These are phyloP conservation scores for Penicillium sp. DNA, from an alignment of 2,329 filamentous ascomycete genomes.

Conservation along the genomic window DNA sequence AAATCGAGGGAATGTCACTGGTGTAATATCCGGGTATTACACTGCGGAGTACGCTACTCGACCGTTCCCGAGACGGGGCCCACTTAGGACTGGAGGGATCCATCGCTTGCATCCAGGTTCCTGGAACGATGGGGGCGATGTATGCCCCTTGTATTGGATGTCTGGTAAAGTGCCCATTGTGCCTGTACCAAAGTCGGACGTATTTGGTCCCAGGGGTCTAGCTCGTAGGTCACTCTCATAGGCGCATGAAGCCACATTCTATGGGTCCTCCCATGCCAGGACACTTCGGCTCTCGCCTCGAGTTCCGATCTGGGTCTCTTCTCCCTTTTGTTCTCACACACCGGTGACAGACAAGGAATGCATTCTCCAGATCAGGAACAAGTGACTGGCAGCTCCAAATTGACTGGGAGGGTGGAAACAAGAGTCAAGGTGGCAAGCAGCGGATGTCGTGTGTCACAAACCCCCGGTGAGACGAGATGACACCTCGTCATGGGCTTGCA, in stretches of 20 bases:
- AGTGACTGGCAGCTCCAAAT: not conserved
- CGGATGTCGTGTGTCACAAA: not conserved
- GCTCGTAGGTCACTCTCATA: not conserved
- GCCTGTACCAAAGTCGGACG: not conserved
- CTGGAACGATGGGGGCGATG: slow-evolving; percentile 13
- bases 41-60: slow-evolving; percentile 15
- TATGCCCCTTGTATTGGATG: slow-evolving; percentile 1
- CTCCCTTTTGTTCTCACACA: not conserved
- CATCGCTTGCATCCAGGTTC: slow-evolving; percentile 16
- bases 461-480: not conserved
- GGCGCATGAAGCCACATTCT: not conserved
- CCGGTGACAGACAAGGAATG: not conserved
- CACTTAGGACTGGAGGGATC: slow-evolving; percentile 4
- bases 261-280: not conserved
- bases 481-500: slow-evolving; percentile 2
- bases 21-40: slow-evolving; percentile 9
- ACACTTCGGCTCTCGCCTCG: not conserved
- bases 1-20: not conserved
- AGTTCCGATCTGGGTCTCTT: not conserved
- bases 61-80: slow-evolving; percentile 16
- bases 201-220: not conserved
- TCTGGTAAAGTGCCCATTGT: slow-evolving; percentile 4
- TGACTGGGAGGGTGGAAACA: not conserved
- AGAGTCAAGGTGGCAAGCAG: not conserved
- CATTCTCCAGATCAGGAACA: not conserved